Base-by-base conservation (phyloP, 805 yeast genomes). In the Candida verbasci region DNA sequence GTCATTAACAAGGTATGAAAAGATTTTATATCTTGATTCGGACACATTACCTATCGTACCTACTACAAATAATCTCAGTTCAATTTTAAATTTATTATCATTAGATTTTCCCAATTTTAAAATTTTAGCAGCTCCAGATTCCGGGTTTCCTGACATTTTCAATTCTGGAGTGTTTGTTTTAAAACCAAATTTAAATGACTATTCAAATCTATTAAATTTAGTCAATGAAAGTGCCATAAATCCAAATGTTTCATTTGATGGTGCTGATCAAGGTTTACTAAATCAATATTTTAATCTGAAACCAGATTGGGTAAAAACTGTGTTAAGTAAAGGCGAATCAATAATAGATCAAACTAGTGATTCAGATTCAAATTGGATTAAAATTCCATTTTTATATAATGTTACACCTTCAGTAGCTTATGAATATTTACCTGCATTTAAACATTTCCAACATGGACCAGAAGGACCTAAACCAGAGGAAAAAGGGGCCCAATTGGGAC, bases 131-230 rank as follows among this genome's bases (percentile, higher is more conserved):
- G 65, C 81, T 11, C 84, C 94, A 0, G 96, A 87, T 60, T 68
- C 77, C n/a, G 95, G 95, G 10, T 87, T 94, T 85, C 95, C 95
- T 0, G 96, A 87, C 61, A 71, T 82, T 49, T 87, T 87, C 65
- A 86, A 87, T 57, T 76, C 88, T 22, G 95, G 96, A 3, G 76
- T 86, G 15, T 66, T 86, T 50, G 64, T 79, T 3, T 53, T 79
- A 18, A 65, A 68, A 24, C 95, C 95, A 3, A 62, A 66, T 45
- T 26, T 43, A 1, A 41, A 46, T 0, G 70, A 67, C 15, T 80
- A 64, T 46, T 42, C 55, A 3, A 59, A 62, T 22, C 65, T 87
- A 32, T 47, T 47, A 28, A 41, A 41, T 4, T 46, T 62, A 29
- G 56, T 52, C 9, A 41, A 42, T 17, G 45, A 45, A 21, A 44